Percentiles rank a stretch among this genome's conserved stretches.
phyloP scores from a whole-genome alignment of 2,329 filamentous ascomycete species.

The Sporothrix brunneoviolacea region DNA sequence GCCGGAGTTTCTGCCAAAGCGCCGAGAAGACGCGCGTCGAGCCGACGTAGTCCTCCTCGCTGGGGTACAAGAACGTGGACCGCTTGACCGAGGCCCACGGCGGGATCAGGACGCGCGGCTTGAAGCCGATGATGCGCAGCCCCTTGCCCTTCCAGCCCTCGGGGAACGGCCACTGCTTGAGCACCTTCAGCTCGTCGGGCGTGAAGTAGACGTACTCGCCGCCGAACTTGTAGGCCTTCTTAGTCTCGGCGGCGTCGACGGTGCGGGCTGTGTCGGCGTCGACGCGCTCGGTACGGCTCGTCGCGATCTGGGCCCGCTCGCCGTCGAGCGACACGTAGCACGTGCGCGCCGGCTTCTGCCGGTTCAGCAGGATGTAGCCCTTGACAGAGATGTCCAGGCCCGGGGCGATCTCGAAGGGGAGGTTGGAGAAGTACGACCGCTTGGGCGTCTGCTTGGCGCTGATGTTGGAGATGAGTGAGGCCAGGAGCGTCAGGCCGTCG shows the following conservation, averaged over 20 bases:
- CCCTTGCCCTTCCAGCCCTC: constrained; percentile 65
- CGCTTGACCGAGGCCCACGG: constrained; percentile 82
- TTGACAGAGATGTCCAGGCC: constrained; percentile 83
- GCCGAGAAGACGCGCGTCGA: constrained; percentile 91
- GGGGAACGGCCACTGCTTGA: constrained; percentile 48
- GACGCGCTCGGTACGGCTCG: constrained; percentile 65
- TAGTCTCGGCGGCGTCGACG: constrained; percentile 74
- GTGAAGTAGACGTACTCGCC: constrained; percentile 84
- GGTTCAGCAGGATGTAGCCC: constrained; percentile 83
- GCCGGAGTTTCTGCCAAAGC: constrained; percentile 77
- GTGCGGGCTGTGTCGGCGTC: constrained; percentile 70
- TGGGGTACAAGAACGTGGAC: constrained; percentile 89
- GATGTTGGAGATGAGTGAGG: constrained; percentile 82
- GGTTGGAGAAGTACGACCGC: constrained; percentile 74
- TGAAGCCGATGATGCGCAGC: constrained; percentile 91
- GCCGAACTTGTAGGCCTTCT: constrained; percentile 93
- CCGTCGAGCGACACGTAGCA: constrained; percentile 84
- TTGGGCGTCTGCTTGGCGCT: constrained; percentile 86
- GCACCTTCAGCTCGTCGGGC: constrained; percentile 69
- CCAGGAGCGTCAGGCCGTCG: constrained; percentile 57
- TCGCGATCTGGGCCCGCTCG: constrained; percentile 76
- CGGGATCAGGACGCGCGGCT: constrained; percentile 65
- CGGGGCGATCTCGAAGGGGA: constrained; percentile 84
- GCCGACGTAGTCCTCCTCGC: constrained; percentile 81
- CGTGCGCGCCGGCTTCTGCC: constrained; percentile 71